These are phyloP conservation scores for Xylaria curta DNA, from an alignment of 495 filamentous ascomycete species.

Conservation along the genomic window DNA sequence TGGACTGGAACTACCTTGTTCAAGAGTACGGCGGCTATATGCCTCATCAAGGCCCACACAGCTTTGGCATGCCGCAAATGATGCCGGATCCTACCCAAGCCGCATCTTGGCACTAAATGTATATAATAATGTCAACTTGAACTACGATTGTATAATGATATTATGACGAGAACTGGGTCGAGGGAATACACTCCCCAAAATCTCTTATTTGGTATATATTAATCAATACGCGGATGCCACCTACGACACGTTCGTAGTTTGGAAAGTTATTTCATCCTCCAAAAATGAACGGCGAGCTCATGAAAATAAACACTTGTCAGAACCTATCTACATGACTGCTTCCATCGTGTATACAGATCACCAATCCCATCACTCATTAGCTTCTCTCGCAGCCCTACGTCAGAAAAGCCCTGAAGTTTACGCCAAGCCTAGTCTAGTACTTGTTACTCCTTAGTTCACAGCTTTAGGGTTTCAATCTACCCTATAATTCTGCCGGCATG, in stretches of 20 bases:
- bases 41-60: conserved; percentile 18
- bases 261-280: background rate
- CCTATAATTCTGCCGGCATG: too few relatives aligned
- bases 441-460: too few relatives aligned
- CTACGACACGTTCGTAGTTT: background rate
- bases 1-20: conserved; percentile 54
- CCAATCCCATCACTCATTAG: background rate
- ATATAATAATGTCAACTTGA: conserved; percentile 12
- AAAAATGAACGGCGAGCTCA: background rate
- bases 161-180: conserved; percentile 10
- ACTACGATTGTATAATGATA: conserved; percentile 14
- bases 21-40: conserved; percentile 50
- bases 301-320: background rate
- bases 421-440: too few relatives aligned
- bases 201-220: conserved; percentile 16
- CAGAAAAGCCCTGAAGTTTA: too few relatives aligned
- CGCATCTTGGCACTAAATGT: conserved; percentile 24
- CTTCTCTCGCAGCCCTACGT: background rate
- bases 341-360: background rate
- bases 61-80: conserved; percentile 16
- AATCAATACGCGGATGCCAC: background rate
- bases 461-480: too few relatives aligned
- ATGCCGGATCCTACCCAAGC: conserved; percentile 23
- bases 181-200: background rate
- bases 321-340: background rate